Evolutionary conservation across 345 rosid species (phyloP), one percentile per base, ranked within the genome.

Genomic region (Microthlaspi erraticum): DNA sequence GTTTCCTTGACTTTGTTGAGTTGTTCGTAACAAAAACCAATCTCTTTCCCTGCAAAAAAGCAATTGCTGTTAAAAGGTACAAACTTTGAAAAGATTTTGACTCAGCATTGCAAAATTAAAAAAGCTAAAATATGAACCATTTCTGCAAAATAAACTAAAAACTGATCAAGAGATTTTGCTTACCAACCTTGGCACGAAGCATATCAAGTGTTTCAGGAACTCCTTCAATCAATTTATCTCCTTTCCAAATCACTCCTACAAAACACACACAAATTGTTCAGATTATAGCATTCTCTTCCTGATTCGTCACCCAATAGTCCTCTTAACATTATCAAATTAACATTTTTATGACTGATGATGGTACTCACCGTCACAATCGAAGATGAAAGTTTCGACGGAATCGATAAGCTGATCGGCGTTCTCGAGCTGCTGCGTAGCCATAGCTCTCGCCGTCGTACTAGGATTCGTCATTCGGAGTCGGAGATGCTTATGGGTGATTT

Each of bases 191-290:
- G 18, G 92, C 79, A 38, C 99, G 91, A 2, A 91, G 97, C 97
- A 93, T 82, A 70, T 93, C 99, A 56, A 91, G 99, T 43, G 97
- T 93, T 73, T 79, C 87, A 10, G 96, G 92, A 66, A 93, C 97
- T 80, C 97, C 97, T 19, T 91, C 97, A 20, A 93, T 93, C 79
- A 93, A 71, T 73, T 83, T 91, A 71, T 93, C 99, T 33, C 99
- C 99, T 73, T 93, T 93, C 99, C 99, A 93, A 8, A 93, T 88
- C 11, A 93, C 98, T 54, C 98, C 98, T 93, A 76, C 74, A 75
- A 80, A 26, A 54, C 68, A 62, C n/a, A 46, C 1, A 26, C 41
- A 72, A 41, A n/a, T 13, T 12, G 2, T 52, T 33, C 68, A 42
- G 2, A 34, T 18, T 3, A 36, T 32, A 63, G 23, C 46, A 46